phyloP scores from a whole-genome alignment of 768 basidiomycete species.

The Tulasnella calospora region DNA sequence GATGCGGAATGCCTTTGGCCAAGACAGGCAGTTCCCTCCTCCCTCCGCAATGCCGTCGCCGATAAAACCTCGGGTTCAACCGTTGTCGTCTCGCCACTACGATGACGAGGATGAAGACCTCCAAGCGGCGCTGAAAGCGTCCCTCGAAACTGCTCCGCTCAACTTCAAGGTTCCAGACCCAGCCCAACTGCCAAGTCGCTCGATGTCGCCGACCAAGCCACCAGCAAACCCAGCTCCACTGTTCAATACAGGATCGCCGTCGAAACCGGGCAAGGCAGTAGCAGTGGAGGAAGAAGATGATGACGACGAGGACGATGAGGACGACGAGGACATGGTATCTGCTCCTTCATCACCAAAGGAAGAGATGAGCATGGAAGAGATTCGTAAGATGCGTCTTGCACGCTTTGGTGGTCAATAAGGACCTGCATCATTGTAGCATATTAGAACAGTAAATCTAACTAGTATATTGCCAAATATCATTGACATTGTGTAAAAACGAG shows the following conservation, averaged over 20 bases:
- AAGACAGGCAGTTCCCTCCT: conserved; percentile 12
- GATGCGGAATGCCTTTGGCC: conserved; percentile 17
- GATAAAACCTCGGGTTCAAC: conserved; percentile 26
- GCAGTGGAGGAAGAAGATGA: conserved; percentile 17
- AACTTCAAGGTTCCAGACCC: conserved; percentile 43
- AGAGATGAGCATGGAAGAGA: conserved; percentile 54
- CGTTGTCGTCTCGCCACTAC: conserved; percentile 46
- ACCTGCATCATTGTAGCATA: not conserved
- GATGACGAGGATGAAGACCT: conserved; percentile 86
- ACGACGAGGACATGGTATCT: conserved; percentile 37
- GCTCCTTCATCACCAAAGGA: conserved; percentile 29
- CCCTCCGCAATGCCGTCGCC: conserved; percentile 10
- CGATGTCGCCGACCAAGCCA: not conserved
- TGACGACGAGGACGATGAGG: conserved; percentile 34
- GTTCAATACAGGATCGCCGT: not conserved
- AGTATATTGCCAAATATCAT: not conserved
- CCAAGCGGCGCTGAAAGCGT: conserved; percentile 82
- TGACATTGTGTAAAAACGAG: not conserved
- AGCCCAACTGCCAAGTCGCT: conserved; percentile 1
- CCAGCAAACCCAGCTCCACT: not conserved
- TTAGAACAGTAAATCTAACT: not conserved
- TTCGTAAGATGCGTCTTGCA: conserved; percentile 44
- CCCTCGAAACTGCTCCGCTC: conserved; percentile 59
- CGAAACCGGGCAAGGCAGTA: not conserved
- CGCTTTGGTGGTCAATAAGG: conserved; percentile 15